phyloP scores from a whole-genome alignment of 164 flowering plant genomes.

The Stephania cephalantha region DNA sequence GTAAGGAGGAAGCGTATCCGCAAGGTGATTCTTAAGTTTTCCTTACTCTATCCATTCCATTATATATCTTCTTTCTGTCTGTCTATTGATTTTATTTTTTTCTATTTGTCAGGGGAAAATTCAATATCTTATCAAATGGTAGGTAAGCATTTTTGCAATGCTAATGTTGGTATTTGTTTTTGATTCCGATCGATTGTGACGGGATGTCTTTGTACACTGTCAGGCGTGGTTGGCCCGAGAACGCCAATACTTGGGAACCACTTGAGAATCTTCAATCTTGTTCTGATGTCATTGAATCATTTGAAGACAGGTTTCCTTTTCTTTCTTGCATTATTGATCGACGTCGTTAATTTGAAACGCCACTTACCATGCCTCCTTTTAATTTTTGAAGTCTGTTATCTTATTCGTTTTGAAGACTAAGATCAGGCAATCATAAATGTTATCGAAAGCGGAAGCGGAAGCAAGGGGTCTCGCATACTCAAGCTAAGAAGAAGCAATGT shows the following conservation, averaged over 20 bases:
- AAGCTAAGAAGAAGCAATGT: conserved; percentile 62
- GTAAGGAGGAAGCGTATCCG: conserved; percentile 65
- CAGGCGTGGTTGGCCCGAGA: conserved; percentile 99
- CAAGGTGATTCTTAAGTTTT: conserved; percentile 39
- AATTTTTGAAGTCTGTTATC: too few relatives aligned
- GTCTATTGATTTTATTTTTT: neutral
- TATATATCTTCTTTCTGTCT: neutral
- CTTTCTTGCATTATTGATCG: too few relatives aligned
- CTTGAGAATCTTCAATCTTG: conserved; percentile 65
- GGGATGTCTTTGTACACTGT: neutral
- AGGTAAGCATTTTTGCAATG: conserved; percentile 12
- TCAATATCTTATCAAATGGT: conserved; percentile 84
- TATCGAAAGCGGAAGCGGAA: conserved; percentile 65
- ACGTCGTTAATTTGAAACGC: too few relatives aligned
- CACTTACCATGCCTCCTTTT: too few relatives aligned
- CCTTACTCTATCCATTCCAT: neutral
- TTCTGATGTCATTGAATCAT: conserved; percentile 76
- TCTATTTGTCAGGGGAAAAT: conserved; percentile 45
- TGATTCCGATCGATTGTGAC: neutral
- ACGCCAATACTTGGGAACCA: conserved; percentile 98
- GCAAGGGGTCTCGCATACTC: conserved; percentile 34
- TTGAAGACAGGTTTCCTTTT: conserved; percentile 54
- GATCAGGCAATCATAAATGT: conserved; percentile 35
- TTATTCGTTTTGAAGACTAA: conserved; percentile 29
- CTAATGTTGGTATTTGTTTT: neutral